These are phyloP conservation scores for Immersiella caudata DNA, from an alignment of 495 filamentous ascomycete species.

Conservation along the genomic window DNA sequence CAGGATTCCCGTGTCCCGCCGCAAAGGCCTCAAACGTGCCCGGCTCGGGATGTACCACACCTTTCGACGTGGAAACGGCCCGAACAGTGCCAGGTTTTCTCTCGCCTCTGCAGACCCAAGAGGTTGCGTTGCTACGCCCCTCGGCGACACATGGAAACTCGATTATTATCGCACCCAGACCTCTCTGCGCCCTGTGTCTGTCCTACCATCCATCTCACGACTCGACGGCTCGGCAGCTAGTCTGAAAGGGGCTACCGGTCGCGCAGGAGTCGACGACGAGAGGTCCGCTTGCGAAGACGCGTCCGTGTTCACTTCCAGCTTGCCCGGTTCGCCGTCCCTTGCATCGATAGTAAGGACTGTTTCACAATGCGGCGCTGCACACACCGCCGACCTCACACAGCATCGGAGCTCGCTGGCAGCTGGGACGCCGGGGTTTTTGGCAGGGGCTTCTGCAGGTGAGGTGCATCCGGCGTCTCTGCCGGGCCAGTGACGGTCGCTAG, in stretches of 20 bases:
- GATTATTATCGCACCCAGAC: neutral
- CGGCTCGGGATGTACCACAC: neutral
- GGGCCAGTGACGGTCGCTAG: neutral
- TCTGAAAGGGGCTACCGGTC: neutral
- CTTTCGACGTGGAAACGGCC: neutral
- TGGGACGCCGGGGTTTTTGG: neutral
- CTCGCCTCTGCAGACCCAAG: neutral
- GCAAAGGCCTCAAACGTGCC: neutral
- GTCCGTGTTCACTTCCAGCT: neutral
- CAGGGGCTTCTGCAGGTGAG: neutral
- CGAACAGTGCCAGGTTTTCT: constrained; percentile 2
- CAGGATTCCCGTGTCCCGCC: neutral
- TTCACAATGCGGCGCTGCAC: neutral
- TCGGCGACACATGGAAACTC: neutral
- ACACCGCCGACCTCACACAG: neutral
- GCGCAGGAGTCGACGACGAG: neutral
- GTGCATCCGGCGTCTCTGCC: neutral
- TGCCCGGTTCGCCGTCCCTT: neutral
- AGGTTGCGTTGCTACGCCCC: neutral
- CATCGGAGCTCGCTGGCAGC: neutral
- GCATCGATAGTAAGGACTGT: neutral
- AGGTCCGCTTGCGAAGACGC: neutral
- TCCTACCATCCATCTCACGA: neutral
- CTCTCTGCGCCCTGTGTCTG: neutral
- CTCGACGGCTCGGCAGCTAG: neutral